A percentile compares a stretch with the other conserved stretches of the same genome.
phyloP scores from a whole-genome alignment of 495 filamentous ascomycete species.

The Penicillium diatomitis region DNA sequence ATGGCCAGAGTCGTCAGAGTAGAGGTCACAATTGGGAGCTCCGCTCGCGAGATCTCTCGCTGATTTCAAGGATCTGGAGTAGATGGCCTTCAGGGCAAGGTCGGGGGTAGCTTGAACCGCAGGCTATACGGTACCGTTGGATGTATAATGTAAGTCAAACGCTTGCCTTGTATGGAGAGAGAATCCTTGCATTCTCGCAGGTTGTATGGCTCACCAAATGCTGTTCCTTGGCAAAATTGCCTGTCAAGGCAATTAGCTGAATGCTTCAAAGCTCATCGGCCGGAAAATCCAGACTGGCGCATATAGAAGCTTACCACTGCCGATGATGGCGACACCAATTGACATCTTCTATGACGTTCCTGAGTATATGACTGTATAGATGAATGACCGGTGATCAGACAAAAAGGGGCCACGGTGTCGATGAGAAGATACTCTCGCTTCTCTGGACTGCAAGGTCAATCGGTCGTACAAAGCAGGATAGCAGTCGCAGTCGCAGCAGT shows the following conservation, averaged over 20 bases:
- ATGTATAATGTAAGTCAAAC: too few relatives aligned
- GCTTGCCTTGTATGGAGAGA: background rate
- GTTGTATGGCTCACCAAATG: constrained; percentile 23
- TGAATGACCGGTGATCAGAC: too few relatives aligned
- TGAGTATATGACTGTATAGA: too few relatives aligned
- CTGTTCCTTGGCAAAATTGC: constrained; percentile 40
- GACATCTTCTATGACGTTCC: constrained; percentile 10
- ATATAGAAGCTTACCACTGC: constrained; percentile 45
- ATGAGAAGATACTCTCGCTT: too few relatives aligned
- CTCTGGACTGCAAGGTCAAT: too few relatives aligned
- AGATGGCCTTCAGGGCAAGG: constrained; percentile 49
- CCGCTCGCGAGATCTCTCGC: constrained; percentile 32
- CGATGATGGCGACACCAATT: constrained; percentile 58
- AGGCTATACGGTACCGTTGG: constrained; percentile 30
- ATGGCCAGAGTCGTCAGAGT: constrained; percentile 51
- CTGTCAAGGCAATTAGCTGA: constrained; percentile 18
- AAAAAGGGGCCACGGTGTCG: too few relatives aligned
- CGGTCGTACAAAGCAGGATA: too few relatives aligned
- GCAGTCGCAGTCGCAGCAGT: too few relatives aligned
- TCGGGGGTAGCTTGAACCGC: constrained; percentile 37
- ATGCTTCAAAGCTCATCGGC: background rate
- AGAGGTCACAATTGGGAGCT: constrained; percentile 39
- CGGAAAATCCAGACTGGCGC: too few relatives aligned
- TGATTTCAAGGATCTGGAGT: constrained; percentile 50
- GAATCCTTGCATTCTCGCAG: too few relatives aligned